Percentiles rank a stretch among this genome's conserved stretches.
phyloP scores from a whole-genome alignment of 352 stramenopile species.

The Pythium folliculosum region DNA sequence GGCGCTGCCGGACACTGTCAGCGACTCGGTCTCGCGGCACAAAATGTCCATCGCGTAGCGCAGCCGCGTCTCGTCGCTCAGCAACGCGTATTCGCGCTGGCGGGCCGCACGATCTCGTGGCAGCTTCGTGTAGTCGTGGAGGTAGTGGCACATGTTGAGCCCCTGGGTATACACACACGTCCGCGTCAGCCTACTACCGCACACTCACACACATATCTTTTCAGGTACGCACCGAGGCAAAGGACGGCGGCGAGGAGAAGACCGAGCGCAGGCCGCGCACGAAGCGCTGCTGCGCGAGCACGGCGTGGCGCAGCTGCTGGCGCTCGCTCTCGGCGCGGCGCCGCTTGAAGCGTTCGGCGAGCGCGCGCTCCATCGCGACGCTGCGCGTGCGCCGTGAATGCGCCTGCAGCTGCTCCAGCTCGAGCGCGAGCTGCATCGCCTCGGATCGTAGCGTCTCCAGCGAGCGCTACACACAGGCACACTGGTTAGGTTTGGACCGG shows the following conservation, averaged over 20 bases:
- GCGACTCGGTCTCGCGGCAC: constrained; percentile 21
- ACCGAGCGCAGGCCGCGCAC: constrained; percentile 5
- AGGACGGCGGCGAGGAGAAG: constrained; percentile 10
- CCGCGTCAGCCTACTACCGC: not conserved
- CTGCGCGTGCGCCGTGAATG: not conserved
- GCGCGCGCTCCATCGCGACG: not conserved
- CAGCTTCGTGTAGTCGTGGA: constrained; percentile 11
- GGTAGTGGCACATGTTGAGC: constrained; percentile 8
- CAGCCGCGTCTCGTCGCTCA: constrained; percentile 15
- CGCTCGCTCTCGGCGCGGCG: not conserved
- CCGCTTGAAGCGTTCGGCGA: not conserved
- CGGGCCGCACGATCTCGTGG: not conserved
- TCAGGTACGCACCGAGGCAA: constrained; percentile 9
- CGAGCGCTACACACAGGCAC: too few species aligned
- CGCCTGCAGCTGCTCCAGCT: too few species aligned
- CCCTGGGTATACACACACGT: not conserved
- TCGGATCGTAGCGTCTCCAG: too few species aligned
- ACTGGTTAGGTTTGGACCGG: too few species aligned
- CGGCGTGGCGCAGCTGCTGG: constrained; percentile 6
- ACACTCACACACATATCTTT: too few species aligned
- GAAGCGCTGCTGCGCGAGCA: constrained; percentile 13
- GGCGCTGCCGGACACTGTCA: constrained; percentile 5
- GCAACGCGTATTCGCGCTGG: constrained; percentile 4
- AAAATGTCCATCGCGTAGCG: constrained; percentile 20
- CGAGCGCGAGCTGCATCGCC: too few species aligned